Evolutionary conservation across 2,329 filamentous ascomycete genomes (phyloP), one percentile per base, ranked within the genome.

Genomic region (Arthrinium puccinioides): DNA sequence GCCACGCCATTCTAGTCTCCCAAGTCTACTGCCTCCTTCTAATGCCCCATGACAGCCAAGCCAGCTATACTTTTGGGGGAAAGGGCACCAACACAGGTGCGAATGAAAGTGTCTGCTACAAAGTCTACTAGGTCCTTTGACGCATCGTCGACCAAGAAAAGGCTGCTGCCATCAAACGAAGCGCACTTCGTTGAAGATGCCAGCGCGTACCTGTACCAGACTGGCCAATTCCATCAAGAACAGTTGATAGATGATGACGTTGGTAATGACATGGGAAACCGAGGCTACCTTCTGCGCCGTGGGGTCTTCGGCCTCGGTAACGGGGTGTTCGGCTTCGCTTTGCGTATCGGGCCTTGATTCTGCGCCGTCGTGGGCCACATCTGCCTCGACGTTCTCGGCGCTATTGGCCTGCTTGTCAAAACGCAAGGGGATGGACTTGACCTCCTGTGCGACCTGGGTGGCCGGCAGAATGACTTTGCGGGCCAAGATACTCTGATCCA

Each of bases 201-300:
- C 80, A 18, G 82, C 83, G 38, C 86, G 70, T 24, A 84, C 80
- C 56, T 90, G 84, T 41, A 88, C 69, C 49, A 89, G 60, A 19
- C 83, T 82, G 2, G 84, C 79, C 39, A 90, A 59, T 58, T 92
- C 86, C 34, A 90, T 69, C 34, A 90, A 61, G 54, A 92, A 92
- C 24, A 84, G 83, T 56, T 92, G 86, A 40, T 88, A 66, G 35
- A 90, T 75, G 40, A 90, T 76, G 27, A 84, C 76, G 55, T 90
- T 92, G 6, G 85, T 90, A 44, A 92, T 64, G 9, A 90, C 67
- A 55, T 90, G 85, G 27, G 82, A 87, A 5, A 92, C 75, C 7
- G 81, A 86, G 7, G 79, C 81, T 9, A 68, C 70, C 33, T 59
- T 62, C 5, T 61, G 43, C 6, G 21, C 8, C 31, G 31, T 9